Conservation (phyloP, 192 early-diverging fungal genomes). For the Coemansia sp. region DNA sequence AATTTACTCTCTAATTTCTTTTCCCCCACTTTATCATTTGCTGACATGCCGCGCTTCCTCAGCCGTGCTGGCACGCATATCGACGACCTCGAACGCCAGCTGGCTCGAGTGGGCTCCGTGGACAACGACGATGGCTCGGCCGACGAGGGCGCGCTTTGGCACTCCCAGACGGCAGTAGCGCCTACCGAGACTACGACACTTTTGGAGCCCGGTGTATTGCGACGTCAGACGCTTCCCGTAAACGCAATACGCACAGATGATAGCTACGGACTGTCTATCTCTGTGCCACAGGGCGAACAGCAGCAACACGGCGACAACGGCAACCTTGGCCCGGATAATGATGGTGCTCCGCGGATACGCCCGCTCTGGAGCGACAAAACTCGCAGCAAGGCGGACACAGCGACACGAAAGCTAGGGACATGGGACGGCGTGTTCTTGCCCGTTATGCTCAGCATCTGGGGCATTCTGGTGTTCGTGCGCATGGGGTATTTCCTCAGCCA, state of each 20-base stretch:
- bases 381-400: neutral
- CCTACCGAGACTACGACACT: slow-evolving; percentile 3
- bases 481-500: slow-evolving; percentile 69
- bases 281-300: neutral
- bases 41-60: slow-evolving; percentile 47
- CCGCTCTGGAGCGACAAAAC: neutral
- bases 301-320: neutral
- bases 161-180: neutral
- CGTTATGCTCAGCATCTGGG: slow-evolving; percentile 70
- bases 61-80: slow-evolving; percentile 53
- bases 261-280: neutral
- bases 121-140: slow-evolving; percentile 38
- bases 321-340: neutral
- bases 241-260: neutral
- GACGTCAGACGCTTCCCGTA: neutral
- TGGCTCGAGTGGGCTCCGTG: slow-evolving; percentile 46
- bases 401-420: slow-evolving; percentile 59
- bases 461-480: slow-evolving; percentile 68
- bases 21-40: neutral
- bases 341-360: neutral
- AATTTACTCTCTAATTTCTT: neutral
- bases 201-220: neutral
- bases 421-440: slow-evolving; percentile 74
- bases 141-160: slow-evolving; percentile 8
- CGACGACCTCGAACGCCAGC: slow-evolving; percentile 52